phyloP scores from a whole-genome alignment of 495 filamentous ascomycete genomes.

The Bathelium albidoporum region DNA sequence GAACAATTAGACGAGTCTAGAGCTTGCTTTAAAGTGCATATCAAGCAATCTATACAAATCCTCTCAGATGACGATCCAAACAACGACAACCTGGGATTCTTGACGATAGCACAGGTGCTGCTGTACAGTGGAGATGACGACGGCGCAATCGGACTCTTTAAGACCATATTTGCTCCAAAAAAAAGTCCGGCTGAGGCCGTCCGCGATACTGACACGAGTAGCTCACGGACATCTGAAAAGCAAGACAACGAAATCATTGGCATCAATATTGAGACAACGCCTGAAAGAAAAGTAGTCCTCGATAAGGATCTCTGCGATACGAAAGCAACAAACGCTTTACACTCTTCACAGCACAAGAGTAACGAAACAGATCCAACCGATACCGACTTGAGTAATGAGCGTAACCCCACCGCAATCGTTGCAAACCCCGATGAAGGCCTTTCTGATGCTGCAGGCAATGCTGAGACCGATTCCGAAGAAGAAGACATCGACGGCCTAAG shows the following conservation, averaged over 20 bases:
- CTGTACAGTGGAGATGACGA: background rate
- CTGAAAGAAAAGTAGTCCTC: background rate
- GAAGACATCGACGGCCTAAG: background rate
- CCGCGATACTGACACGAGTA: background rate
- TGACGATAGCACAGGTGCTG: background rate
- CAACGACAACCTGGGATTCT: slow-evolving; percentile 4
- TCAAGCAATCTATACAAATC: slow-evolving; percentile 6
- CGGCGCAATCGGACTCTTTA: background rate
- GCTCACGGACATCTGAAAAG: background rate
- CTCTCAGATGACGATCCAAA: slow-evolving; percentile 10
- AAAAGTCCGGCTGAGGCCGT: background rate
- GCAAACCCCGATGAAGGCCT: background rate
- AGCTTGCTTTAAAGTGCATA: slow-evolving; percentile 7
- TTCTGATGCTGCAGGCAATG: background rate
- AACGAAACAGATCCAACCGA: background rate
- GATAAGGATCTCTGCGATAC: background rate
- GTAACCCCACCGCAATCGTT: background rate
- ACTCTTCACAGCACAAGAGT: background rate
- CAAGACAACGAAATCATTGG: background rate
- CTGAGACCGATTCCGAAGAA: background rate
- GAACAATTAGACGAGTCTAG: background rate
- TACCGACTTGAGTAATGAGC: background rate
- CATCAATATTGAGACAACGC: background rate
- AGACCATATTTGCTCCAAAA: background rate
- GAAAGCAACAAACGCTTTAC: background rate